A percentile compares a stretch with the other conserved stretches of the same genome.
These are phyloP conservation scores for Bothriochloa decipiens DNA, from an alignment of 176 grass and related monocot genomes.

Conservation along the genomic window DNA sequence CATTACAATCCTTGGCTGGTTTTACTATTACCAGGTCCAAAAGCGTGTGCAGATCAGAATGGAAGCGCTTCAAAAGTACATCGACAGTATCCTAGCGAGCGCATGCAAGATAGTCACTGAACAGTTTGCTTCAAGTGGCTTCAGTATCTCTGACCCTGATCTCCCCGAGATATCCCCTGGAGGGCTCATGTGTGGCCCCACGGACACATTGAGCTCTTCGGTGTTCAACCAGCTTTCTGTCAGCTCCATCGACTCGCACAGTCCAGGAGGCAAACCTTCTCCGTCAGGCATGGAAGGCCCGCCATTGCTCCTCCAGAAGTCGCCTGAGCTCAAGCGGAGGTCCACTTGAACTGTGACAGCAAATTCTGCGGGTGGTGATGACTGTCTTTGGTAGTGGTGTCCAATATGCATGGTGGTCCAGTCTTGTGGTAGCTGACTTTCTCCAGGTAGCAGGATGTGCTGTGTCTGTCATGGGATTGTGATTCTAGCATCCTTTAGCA, in stretches of 20 bases:
- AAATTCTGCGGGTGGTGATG: neutral
- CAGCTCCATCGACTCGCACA: slow-evolving; percentile 66
- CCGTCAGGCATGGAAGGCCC: slow-evolving; percentile 55
- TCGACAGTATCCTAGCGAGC: slow-evolving; percentile 80
- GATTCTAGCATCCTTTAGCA: slow-evolving; percentile 31
- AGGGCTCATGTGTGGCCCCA: slow-evolving; percentile 50
- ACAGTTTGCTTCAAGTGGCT: slow-evolving; percentile 66
- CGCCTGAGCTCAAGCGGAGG: slow-evolving; percentile 74
- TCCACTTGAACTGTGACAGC: slow-evolving; percentile 49
- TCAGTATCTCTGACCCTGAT: slow-evolving; percentile 61
- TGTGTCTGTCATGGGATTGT: slow-evolving; percentile 17
- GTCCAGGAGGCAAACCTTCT: slow-evolving; percentile 57
- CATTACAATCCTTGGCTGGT: neutral
- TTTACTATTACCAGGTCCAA: slow-evolving; percentile 62
- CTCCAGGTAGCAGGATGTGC: slow-evolving; percentile 35
- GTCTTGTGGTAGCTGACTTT: slow-evolving; percentile 38
- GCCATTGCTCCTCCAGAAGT: slow-evolving; percentile 62
- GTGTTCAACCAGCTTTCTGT: slow-evolving; percentile 80
- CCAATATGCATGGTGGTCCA: neutral
- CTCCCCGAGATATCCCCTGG: slow-evolving; percentile 50
- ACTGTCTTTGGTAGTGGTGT: neutral
- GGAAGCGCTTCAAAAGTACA: slow-evolving; percentile 88
- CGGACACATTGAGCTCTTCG: slow-evolving; percentile 61
- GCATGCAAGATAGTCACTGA: slow-evolving; percentile 93
- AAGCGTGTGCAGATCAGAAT: slow-evolving; percentile 96